These are phyloP conservation scores for Wickerhamomyces ciferrii DNA, from an alignment of 805 yeast species.

Conservation along the genomic window DNA sequence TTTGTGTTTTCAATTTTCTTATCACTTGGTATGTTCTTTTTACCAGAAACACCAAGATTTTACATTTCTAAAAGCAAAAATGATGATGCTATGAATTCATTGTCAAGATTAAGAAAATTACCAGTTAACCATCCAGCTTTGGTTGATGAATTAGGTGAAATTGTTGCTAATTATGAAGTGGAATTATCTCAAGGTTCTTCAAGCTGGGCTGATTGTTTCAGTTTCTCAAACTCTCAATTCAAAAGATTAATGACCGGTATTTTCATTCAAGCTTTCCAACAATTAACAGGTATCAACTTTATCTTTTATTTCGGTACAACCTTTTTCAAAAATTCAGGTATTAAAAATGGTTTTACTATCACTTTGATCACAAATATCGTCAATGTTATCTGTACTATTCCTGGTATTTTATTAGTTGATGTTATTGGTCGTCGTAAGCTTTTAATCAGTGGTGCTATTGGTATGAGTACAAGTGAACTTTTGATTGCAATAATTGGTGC, in stretches of 20 bases:
- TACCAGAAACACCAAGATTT: constrained; percentile 77
- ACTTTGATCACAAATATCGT: constrained; percentile 40
- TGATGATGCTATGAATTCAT: constrained; percentile 49
- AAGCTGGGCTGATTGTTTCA: constrained; percentile 29
- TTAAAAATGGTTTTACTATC: constrained; percentile 39
- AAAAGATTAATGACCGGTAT: constrained; percentile 39
- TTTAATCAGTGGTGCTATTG: constrained; percentile 53
- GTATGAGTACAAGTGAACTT: constrained; percentile 58
- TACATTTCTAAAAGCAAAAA: constrained; percentile 50
- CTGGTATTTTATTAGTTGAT: constrained; percentile 53
- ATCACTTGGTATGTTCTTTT: constrained; percentile 52
- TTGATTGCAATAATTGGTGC: constrained; percentile 47
- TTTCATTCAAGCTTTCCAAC: constrained; percentile 46
- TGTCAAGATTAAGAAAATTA: constrained; percentile 47
- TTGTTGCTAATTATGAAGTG: constrained; percentile 39
- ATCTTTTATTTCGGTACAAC: constrained; percentile 66
- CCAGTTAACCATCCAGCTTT: constrained; percentile 38
- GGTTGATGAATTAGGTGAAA: constrained; percentile 40
- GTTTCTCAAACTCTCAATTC: constrained; percentile 30
- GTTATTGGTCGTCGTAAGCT: constrained; percentile 60
- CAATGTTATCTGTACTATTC: constrained; percentile 42
- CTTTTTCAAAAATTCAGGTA: constrained; percentile 47
- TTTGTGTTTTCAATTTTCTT: constrained; percentile 61
- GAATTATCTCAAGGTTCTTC: constrained; percentile 28
- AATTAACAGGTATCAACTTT: constrained; percentile 67